Percentiles rank a stretch among this genome's conserved stretches.
These are phyloP conservation scores for Abrus precatorius DNA, from an alignment of 306 rosid genomes.

Conservation along the genomic window DNA sequence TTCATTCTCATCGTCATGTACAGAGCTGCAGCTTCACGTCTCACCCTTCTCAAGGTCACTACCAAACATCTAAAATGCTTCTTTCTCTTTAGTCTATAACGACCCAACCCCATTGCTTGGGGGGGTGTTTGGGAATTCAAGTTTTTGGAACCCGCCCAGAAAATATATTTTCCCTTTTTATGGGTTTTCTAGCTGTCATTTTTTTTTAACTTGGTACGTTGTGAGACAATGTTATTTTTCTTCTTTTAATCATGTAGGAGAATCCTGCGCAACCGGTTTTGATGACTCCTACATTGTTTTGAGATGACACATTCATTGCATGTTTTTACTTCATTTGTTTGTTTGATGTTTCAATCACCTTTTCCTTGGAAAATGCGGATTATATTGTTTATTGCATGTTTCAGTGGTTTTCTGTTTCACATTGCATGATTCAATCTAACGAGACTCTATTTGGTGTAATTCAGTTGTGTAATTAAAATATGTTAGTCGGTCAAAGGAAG, in stretches of 20 bases:
- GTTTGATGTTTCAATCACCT: slow-evolving; percentile 23
- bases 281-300: not conserved
- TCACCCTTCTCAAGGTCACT: slow-evolving; percentile 72
- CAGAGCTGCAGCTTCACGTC: slow-evolving; percentile 65
- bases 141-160: not conserved
- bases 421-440: not conserved
- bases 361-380: not conserved
- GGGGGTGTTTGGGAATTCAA: too few relatives aligned
- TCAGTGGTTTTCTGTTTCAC: too few relatives aligned
- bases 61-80: not conserved
- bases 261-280: not conserved
- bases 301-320: not conserved
- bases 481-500: slow-evolving; percentile 11
- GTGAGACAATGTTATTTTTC: not conserved
- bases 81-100: not conserved
- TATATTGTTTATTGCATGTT: not conserved
- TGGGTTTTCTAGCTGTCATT: not conserved
- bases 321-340: not conserved
- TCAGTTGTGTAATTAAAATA: slow-evolving; percentile 4
- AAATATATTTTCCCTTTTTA: not conserved
- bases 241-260: not conserved
- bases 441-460: slow-evolving; percentile 7
- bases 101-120: not conserved
- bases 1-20: slow-evolving; percentile 56
- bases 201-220: not conserved